Percentiles rank a stretch among this genome's conserved stretches.
Conservation (phyloP, 2,329 filamentous ascomycete species). For the Fusarium oxysporum region DNA sequence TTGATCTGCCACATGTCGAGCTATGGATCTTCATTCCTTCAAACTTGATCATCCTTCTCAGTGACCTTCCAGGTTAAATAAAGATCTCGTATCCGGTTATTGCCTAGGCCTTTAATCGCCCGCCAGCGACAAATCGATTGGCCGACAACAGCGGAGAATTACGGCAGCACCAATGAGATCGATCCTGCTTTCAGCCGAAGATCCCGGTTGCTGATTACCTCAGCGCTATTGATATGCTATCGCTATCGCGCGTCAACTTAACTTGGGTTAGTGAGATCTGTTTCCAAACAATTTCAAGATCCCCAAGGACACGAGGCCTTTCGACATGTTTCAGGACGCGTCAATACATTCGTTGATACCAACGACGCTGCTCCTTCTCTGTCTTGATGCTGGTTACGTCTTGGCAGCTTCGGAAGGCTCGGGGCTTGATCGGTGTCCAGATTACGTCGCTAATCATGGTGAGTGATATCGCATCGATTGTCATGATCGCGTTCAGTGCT, state of each 20-base stretch:
- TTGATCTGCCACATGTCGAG: background rate
- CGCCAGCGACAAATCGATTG: background rate
- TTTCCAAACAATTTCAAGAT: slow-evolving; percentile 5
- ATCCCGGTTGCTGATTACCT: slow-evolving; percentile 27
- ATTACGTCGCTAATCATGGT: slow-evolving; percentile 49
- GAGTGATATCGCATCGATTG: slow-evolving; percentile 19
- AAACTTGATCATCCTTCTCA: background rate
- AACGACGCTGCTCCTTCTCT: slow-evolving; percentile 7
- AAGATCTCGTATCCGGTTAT: background rate
- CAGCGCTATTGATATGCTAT: slow-evolving; percentile 1
- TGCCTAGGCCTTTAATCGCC: background rate
- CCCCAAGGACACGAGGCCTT: background rate
- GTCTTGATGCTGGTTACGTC: slow-evolving; percentile 5
- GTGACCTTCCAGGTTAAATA: background rate
- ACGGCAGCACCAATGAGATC: slow-evolving; percentile 9
- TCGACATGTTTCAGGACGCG: slow-evolving; percentile 15
- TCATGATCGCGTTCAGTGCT: background rate
- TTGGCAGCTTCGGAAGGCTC: slow-evolving; percentile 17
- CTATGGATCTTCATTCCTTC: background rate
- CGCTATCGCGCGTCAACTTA: slow-evolving; percentile 12
- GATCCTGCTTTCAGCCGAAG: background rate
- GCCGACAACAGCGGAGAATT: background rate
- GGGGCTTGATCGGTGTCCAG: slow-evolving; percentile 35
- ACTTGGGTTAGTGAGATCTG: slow-evolving; percentile 8
- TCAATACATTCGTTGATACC: slow-evolving; percentile 1